A percentile compares a stretch with the other conserved stretches of the same genome.
phyloP scores from a whole-genome alignment of 23 red algal species.

The Chondrus crispus region DNA sequence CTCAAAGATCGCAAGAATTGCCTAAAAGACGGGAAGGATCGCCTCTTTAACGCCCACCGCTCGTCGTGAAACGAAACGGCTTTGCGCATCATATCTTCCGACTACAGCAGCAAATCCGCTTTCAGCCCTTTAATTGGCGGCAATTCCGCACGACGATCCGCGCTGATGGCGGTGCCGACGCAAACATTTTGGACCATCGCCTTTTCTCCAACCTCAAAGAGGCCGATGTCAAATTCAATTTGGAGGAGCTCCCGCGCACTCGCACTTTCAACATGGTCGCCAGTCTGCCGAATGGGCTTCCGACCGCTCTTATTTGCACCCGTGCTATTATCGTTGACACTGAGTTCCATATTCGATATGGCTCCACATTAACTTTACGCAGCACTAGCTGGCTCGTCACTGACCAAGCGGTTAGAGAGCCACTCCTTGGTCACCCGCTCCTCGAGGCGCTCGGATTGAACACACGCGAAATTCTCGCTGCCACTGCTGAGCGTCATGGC shows the following conservation, averaged over 20 bases:
- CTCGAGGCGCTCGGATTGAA: neutral
- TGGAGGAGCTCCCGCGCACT: no score
- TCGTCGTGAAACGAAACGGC: no score
- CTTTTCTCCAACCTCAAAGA: no score
- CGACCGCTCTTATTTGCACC: neutral
- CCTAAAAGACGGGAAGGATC: neutral
- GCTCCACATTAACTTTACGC: neutral
- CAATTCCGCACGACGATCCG: no score
- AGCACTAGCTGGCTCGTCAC: neutral
- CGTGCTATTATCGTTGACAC: neutral
- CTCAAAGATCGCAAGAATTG: neutral
- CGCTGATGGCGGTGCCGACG: no score
- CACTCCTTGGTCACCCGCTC: neutral
- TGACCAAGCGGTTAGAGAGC: neutral
- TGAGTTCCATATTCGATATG: neutral
- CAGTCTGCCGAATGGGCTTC: no score
- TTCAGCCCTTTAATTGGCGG: no score
- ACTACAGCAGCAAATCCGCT: no score
- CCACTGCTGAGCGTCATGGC: neutral
- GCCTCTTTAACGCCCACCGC: neutral
- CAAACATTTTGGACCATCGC: no score
- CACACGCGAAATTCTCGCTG: neutral
- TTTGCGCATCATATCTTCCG: no score
- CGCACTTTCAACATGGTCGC: no score
- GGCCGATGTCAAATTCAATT: no score